Conservation (phyloP, 2,329 filamentous ascomycete species). For the Tolypocladium album region DNA sequence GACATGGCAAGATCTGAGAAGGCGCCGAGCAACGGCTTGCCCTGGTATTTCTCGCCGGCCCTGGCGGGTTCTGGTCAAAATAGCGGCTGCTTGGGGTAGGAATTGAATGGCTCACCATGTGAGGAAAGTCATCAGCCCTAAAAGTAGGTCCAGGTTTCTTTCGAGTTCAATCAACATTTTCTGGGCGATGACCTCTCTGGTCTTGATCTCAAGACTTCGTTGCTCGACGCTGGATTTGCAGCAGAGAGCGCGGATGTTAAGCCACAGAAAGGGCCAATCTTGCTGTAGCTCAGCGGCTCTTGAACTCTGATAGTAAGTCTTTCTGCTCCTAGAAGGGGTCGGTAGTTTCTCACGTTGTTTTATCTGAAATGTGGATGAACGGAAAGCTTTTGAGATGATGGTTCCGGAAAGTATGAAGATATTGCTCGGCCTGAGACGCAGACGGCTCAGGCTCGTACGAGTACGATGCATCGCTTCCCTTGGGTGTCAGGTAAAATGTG, state of each 20-base stretch:
- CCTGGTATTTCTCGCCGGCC: slow-evolving; percentile 4
- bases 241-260: slow-evolving; percentile 20
- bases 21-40: slow-evolving; percentile 5
- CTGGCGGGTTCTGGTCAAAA: not conserved
- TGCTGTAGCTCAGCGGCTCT: slow-evolving; percentile 13
- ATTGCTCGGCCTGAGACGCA: slow-evolving; percentile 2
- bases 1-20: slow-evolving; percentile 7
- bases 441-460: not conserved
- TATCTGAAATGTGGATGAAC: slow-evolving; percentile 10
- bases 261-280: slow-evolving; percentile 23
- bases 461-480: not conserved
- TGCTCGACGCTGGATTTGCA: slow-evolving; percentile 12
- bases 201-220: slow-evolving; percentile 6
- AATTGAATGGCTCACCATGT: not conserved
- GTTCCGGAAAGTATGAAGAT: slow-evolving; percentile 7
- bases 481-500: not conserved
- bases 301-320: not conserved
- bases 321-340: not conserved
- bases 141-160: not conserved
- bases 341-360: slow-evolving; percentile 3
- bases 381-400: slow-evolving; percentile 17
- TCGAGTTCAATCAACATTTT: not conserved
- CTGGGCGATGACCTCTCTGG: slow-evolving; percentile 11
- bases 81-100: not conserved
- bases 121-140: not conserved